Conservation (phyloP, 2,329 filamentous ascomycete genomes). For the Fusarium sp. region DNA sequence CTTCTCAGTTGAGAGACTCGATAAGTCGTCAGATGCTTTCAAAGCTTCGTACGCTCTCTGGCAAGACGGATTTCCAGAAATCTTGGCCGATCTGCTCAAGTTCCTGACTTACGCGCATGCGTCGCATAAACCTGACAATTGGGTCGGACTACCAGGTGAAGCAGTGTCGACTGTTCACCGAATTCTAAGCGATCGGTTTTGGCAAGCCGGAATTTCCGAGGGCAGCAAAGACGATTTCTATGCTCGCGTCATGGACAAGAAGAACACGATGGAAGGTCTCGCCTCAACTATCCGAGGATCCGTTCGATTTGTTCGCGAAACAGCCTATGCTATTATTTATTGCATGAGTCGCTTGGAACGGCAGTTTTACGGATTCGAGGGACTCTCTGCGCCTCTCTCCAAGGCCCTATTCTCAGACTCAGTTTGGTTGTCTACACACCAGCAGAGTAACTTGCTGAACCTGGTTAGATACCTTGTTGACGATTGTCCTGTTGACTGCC, state of each 20-base stretch:
- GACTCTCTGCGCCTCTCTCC: constrained; percentile 84
- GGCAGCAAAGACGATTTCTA: constrained; percentile 98
- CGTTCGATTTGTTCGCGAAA: constrained; percentile 89
- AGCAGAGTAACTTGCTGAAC: constrained; percentile 92
- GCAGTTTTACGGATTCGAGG: constrained; percentile 89
- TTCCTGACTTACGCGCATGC: constrained; percentile 91
- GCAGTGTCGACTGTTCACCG: constrained; percentile 81
- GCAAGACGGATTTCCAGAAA: constrained; percentile 81
- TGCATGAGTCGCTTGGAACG: constrained; percentile 89
- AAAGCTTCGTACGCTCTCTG: constrained; percentile 83
- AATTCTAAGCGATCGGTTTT: constrained; percentile 93
- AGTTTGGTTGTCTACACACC: constrained; percentile 85
- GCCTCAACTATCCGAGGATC: constrained; percentile 92
- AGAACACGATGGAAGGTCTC: constrained; percentile 89
- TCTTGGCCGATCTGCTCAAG: constrained; percentile 87
- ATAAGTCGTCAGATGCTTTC: constrained; percentile 77
- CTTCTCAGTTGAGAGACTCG: constrained; percentile 89
- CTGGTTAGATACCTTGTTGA: constrained; percentile 90
- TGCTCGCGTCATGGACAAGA: constrained; percentile 87
- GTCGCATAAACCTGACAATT: constrained; percentile 87
- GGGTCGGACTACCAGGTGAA: constrained; percentile 79
- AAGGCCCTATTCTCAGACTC: constrained; percentile 87
- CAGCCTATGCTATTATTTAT: constrained; percentile 93
- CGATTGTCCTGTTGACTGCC: constrained; percentile 83
- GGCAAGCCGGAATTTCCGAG: constrained; percentile 96